A percentile compares a stretch with the other conserved stretches of the same genome.
phyloP scores from a whole-genome alignment of 2,329 filamentous ascomycete species.

The Colletotrichum cereale region DNA sequence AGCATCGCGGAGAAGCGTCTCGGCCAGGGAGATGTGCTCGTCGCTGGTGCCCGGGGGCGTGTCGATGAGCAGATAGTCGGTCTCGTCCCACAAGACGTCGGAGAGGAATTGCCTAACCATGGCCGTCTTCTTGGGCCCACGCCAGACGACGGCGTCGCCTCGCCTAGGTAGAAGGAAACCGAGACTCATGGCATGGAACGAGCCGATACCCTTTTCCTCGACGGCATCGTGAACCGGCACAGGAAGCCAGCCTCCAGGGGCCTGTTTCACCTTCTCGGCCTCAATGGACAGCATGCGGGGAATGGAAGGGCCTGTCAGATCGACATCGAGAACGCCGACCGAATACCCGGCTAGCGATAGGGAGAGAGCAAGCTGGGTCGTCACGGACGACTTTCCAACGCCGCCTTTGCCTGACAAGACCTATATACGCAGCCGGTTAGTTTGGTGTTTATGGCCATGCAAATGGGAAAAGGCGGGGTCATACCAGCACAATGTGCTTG shows the following conservation, averaged over 20 bases:
- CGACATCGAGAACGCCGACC: conserved; percentile 95
- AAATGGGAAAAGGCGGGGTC: conserved; percentile 43
- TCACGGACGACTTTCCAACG: conserved; percentile 98
- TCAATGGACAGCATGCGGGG: conserved; percentile 95
- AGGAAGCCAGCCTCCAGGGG: conserved; percentile 91
- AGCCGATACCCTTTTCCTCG: conserved; percentile 65
- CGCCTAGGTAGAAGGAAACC: conserved; percentile 88
- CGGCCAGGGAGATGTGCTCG: conserved; percentile 95
- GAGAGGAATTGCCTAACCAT: conserved; percentile 98
- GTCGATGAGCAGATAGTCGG: conserved; percentile 95
- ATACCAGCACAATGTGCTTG: conserved; percentile 82
- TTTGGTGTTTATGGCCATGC: not conserved
- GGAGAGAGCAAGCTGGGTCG: conserved; percentile 92
- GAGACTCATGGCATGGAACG: conserved; percentile 88
- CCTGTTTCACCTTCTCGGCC: conserved; percentile 88
- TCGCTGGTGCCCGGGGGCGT: conserved; percentile 97
- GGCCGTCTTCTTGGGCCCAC: conserved; percentile 97
- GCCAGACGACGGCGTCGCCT: conserved; percentile 95
- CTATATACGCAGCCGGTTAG: conserved; percentile 49
- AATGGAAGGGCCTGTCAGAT: conserved; percentile 96
- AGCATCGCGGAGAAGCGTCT: conserved; percentile 79
- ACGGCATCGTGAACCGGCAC: conserved; percentile 81
- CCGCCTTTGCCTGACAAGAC: conserved; percentile 97
- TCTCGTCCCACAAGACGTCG: conserved; percentile 87
- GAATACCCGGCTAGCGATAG: conserved; percentile 87